These are phyloP conservation scores for Podila epicladia DNA, from an alignment of 192 early-diverging fungal genomes.

Conservation along the genomic window DNA sequence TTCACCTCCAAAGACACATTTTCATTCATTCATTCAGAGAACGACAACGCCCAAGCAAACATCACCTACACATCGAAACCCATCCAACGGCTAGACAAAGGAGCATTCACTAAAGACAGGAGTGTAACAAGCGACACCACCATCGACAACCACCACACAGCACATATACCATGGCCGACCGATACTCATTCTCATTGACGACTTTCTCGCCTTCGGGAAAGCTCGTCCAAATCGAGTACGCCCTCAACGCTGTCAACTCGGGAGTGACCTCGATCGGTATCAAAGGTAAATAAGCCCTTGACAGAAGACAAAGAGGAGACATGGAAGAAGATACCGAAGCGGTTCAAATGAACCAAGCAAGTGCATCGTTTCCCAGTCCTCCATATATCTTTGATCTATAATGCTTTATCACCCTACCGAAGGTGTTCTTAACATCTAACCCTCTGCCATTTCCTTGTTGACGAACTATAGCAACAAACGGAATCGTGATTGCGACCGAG, in stretches of 20 bases:
- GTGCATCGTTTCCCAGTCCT: background rate
- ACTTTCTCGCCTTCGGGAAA: constrained; percentile 99
- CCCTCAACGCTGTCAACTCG: constrained; percentile 85
- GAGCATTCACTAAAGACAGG: background rate
- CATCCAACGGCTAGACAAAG: background rate
- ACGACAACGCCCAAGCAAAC: background rate
- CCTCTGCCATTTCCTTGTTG: background rate
- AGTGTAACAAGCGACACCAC: background rate
- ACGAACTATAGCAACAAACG: constrained; percentile 82
- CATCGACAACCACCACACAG: background rate
- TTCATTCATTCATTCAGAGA: background rate
- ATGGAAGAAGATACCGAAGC: background rate
- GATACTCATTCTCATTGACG: constrained; percentile 89
- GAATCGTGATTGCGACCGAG: constrained; percentile 98
- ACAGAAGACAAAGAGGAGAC: background rate
- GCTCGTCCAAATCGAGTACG: constrained; percentile 99
- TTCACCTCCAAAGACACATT: background rate
- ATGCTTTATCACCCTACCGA: background rate
- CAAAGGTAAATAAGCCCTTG: constrained; percentile 38
- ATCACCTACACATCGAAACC: background rate
- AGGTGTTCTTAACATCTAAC: background rate
- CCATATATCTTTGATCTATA: background rate
- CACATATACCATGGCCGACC: constrained; percentile 38
- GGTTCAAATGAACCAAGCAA: background rate
- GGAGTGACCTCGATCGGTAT: constrained; percentile 52